Conservation (phyloP, 306 rosid genomes). For the Cucurbita ficifolia region DNA sequence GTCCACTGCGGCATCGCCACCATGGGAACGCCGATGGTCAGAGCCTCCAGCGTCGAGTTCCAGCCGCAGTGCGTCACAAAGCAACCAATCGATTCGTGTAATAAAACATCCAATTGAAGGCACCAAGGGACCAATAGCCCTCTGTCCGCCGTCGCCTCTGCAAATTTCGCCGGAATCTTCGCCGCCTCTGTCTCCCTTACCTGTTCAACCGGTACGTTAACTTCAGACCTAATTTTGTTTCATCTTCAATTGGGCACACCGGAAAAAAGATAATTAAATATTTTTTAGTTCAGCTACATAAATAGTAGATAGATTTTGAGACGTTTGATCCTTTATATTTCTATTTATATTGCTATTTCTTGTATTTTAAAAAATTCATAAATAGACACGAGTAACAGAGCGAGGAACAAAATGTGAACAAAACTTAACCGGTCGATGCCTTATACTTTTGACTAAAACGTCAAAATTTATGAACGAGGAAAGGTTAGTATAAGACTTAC, state of each 20-base stretch:
- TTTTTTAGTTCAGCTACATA: no score
- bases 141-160: not conserved
- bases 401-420: no score
- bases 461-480: no score
- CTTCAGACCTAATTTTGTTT: not conserved
- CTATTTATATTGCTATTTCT: no score
- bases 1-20: constrained; percentile 6
- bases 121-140: constrained; percentile 10
- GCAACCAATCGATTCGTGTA: not conserved
- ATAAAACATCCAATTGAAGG: not conserved
- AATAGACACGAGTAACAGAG: no score
- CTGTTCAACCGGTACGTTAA: not conserved
- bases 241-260: no score
- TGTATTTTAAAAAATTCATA: no score
- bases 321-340: no score
- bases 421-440: no score
- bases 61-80: constrained; percentile 3
- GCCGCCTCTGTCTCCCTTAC: not conserved
- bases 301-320: no score
- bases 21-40: not conserved
- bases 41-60: constrained; percentile 5
- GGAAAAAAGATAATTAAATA: no score
- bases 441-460: no score
- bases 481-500: not conserved
- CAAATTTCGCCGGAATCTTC: constrained; percentile 10